Percentiles rank a stretch among this genome's conserved stretches.
phyloP scores from a whole-genome alignment of 306 rosid genomes.

The Hippophae rhamnoides region DNA sequence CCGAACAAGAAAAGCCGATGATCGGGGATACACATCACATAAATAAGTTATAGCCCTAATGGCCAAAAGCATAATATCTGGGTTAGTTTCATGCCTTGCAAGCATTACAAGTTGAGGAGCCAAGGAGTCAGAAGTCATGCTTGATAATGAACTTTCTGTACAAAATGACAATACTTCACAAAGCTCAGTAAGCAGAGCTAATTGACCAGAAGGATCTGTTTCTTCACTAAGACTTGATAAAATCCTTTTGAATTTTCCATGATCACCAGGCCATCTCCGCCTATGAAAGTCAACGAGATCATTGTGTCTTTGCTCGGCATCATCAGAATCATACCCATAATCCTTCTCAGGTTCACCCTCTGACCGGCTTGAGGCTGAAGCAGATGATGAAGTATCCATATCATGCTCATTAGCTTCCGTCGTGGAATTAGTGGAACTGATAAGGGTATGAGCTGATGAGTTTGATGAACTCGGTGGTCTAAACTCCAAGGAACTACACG shows the following conservation, averaged over 20 bases:
- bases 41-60: slow-evolving; percentile 90
- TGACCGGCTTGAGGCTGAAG: slow-evolving; percentile 69
- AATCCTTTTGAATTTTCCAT: slow-evolving; percentile 64
- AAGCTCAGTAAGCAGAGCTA: slow-evolving; percentile 62
- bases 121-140: slow-evolving; percentile 54
- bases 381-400: slow-evolving; percentile 88
- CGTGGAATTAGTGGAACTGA: slow-evolving; percentile 33
- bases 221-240: slow-evolving; percentile 58
- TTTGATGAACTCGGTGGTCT: slow-evolving; percentile 83
- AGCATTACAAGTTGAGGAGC: slow-evolving; percentile 74
- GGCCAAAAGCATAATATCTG: slow-evolving; percentile 69
- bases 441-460: slow-evolving; percentile 49
- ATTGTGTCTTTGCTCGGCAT: slow-evolving; percentile 57
- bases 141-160: slow-evolving; percentile 75
- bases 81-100: slow-evolving; percentile 55
- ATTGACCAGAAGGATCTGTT: slow-evolving; percentile 58
- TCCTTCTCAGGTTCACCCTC: slow-evolving; percentile 85
- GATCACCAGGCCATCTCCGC: slow-evolving; percentile 62
- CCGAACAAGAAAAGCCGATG: slow-evolving; percentile 69
- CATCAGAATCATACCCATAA: slow-evolving; percentile 85
- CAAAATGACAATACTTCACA: slow-evolving; percentile 88
- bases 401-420: slow-evolving; percentile 61
- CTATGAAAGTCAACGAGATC: slow-evolving; percentile 63
- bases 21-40: slow-evolving; percentile 76
- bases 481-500: slow-evolving; percentile 75